These are phyloP conservation scores for Iris pallida DNA, from an alignment of 116 monocot genomes.

Conservation along the genomic window DNA sequence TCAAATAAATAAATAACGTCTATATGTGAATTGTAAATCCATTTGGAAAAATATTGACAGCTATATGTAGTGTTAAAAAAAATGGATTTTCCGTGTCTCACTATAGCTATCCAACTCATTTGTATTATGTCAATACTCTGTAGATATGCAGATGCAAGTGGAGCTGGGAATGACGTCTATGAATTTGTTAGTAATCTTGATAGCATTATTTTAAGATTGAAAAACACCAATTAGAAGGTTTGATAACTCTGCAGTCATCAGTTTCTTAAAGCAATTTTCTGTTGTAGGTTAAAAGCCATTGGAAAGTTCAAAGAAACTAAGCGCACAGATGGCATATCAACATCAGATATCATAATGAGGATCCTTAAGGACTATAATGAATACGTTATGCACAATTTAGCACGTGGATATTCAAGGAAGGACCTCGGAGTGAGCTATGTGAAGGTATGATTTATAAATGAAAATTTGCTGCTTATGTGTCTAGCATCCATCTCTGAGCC, in stretches of 20 bases:
- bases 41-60: too few relatives aligned
- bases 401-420: conserved; percentile 68
- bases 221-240: too few relatives aligned
- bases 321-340: conserved; percentile 70
- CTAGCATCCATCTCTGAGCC: too few relatives aligned
- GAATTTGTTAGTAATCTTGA: conserved; percentile 34
- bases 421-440: conserved; percentile 79
- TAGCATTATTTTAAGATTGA: too few relatives aligned
- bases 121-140: not conserved
- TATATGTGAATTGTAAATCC: too few relatives aligned
- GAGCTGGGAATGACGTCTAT: conserved; percentile 50
- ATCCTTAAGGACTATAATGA: conserved; percentile 73
- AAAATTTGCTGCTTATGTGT: too few relatives aligned
- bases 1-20: too few relatives aligned
- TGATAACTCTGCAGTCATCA: too few relatives aligned
- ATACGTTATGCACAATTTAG: conserved; percentile 74
- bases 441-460: conserved; percentile 30
- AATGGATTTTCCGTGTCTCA: too few relatives aligned
- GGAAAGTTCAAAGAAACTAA: conserved; percentile 81
- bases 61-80: too few relatives aligned
- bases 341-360: conserved; percentile 81
- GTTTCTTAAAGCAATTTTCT: not conserved
- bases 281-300: conserved; percentile 54
- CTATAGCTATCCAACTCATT: too few relatives aligned
- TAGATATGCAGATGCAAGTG: conserved; percentile 56